phyloP scores from a whole-genome alignment of 2,329 filamentous ascomycete genomes.

The Colletotrichum sublineola region DNA sequence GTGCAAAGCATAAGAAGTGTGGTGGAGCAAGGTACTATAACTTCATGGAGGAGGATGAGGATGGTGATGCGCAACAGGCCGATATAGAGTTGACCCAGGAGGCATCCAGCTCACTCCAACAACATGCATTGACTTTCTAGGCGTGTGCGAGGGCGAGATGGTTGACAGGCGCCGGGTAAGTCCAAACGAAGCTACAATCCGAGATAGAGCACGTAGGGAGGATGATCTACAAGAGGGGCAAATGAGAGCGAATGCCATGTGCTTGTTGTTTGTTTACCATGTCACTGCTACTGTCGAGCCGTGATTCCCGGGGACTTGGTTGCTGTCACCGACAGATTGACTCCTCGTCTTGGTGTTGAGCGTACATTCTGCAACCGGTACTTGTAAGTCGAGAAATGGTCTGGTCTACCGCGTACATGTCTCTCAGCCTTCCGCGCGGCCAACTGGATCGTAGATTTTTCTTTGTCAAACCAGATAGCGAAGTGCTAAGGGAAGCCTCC shows the following conservation, averaged over 20 bases:
- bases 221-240: slow-evolving; percentile 10
- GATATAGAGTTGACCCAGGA: slow-evolving; percentile 32
- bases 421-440: slow-evolving; percentile 25
- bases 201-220: background rate
- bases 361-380: background rate
- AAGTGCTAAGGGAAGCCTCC: slow-evolving; percentile 5
- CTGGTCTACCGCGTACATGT: slow-evolving; percentile 2
- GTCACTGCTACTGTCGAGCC: slow-evolving; percentile 4
- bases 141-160: background rate
- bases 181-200: background rate
- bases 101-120: slow-evolving; percentile 3
- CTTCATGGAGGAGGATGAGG: slow-evolving; percentile 27
- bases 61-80: background rate
- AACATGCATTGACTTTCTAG: background rate
- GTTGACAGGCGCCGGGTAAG: background rate
- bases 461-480: slow-evolving; percentile 8
- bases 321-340: background rate
- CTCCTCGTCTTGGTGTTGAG: background rate
- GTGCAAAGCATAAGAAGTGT: slow-evolving; percentile 2
- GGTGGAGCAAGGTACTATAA: slow-evolving; percentile 21
- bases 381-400: background rate
- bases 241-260: slow-evolving; percentile 17
- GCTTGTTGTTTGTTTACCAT: slow-evolving; percentile 28
- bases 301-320: background rate
- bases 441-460: slow-evolving; percentile 26